Evolutionary conservation across 176 grass and related monocot genomes (phyloP), one percentile per base, ranked within the genome.

Genomic region (Puya raimondii): DNA sequence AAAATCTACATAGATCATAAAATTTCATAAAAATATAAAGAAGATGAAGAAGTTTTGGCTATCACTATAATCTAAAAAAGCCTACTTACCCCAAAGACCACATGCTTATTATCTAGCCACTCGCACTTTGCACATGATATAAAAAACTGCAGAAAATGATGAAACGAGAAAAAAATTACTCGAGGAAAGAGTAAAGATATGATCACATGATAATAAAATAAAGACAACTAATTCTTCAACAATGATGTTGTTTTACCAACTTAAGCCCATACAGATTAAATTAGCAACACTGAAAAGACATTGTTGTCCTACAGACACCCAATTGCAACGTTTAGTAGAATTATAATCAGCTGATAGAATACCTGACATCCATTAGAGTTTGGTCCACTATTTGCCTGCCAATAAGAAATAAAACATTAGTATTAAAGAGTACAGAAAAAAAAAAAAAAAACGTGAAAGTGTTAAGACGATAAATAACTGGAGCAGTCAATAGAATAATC

Each of bases 61-160:
- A 10, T 16, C 14, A 81, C 53, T 64, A 20, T 50, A 59, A 50
- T 16, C 49, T 10, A 63, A 58, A 15, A 48, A 42, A 80, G 48
- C 4, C 61, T 68, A 73, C 89, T 84, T 80, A 99, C 89, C 86
- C 94, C 94, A 71, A 99, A 93, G 53, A 99, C 87, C 49, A 99
- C 82, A 73, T 99, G 94, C 72, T 99, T 99, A 77, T 90, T 99
- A 76, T 99, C 89, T 73, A 99, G 85, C 94, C 94, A 99, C 59
- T 93, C 94, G 70, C 94, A 99, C 78, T 99, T 99, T 61, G 87
- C 94, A 80, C 94, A 99, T 70, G 89, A 93, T 75, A 90, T 57
- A 81, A 95, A 95, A 80, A 95, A 95, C 91, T 95, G 85, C 74
- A 88, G 68, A 5, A 49, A 77, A 11, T 7, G 33, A 42, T 42